A percentile compares a stretch with the other conserved stretches of the same genome.
phyloP scores from a whole-genome alignment of 768 basidiomycete species.

The Mycena rosella region DNA sequence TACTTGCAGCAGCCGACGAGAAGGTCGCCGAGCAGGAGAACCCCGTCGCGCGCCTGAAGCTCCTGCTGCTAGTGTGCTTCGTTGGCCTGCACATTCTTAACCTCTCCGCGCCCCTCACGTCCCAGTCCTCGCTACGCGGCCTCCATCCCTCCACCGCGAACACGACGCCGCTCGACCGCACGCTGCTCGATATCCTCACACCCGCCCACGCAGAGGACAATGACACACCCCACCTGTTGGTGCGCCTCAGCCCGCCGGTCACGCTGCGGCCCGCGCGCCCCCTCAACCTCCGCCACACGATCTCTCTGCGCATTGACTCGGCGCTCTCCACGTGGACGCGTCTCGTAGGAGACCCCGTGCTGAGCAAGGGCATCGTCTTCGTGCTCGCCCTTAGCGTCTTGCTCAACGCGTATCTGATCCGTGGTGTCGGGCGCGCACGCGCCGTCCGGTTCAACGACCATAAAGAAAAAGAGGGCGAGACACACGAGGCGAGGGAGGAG shows the following conservation, averaged over 20 bases:
- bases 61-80: constrained; percentile 93
- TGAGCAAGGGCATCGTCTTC: constrained; percentile 96
- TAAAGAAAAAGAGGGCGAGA: no score
- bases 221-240: constrained; percentile 42
- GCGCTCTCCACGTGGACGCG: constrained; percentile 72
- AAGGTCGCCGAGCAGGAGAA: constrained; percentile 66
- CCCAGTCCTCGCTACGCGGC: constrained; percentile 38
- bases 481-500: no score
- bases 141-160: constrained; percentile 19
- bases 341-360: constrained; percentile 93
- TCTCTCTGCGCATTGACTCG: background rate
- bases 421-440: constrained; percentile 69
- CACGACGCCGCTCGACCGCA: constrained; percentile 27
- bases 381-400: constrained; percentile 87
- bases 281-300: background rate
- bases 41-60: constrained; percentile 89
- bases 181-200: constrained; percentile 21
- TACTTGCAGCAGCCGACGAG: constrained; percentile 41
- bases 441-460: no score
- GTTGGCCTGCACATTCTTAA: constrained; percentile 92
- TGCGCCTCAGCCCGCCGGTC: constrained; percentile 34
- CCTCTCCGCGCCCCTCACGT: constrained; percentile 87
- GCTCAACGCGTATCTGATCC: constrained; percentile 94
- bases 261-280: constrained; percentile 26
- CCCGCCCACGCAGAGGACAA: constrained; percentile 4